Conservation (phyloP, 192 early-diverging fungal species). For the Pilobolus umbonatus region DNA sequence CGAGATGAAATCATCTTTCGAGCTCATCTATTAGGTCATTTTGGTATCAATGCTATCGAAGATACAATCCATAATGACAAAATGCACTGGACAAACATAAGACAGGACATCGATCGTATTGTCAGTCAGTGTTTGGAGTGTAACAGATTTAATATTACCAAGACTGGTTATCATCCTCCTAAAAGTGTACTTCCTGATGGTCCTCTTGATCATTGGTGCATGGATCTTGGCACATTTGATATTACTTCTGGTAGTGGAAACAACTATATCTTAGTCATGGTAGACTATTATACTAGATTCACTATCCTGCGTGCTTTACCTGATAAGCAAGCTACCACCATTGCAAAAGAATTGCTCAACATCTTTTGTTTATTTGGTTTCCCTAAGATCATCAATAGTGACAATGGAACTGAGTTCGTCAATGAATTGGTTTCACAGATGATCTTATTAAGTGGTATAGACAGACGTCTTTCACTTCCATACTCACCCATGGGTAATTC, state of each 20-base stretch:
- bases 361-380: constrained; percentile 26
- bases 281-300: constrained; percentile 33
- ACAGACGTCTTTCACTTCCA: no score
- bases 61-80: background rate
- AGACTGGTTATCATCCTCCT: background rate
- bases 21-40: background rate
- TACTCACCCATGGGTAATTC: no score
- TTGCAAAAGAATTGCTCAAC: constrained; percentile 1
- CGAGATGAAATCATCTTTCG: background rate
- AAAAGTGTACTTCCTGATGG: background rate
- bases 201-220: background rate
- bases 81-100: background rate
- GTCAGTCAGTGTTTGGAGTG: background rate
- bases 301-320: constrained; percentile 12
- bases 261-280: constrained; percentile 6
- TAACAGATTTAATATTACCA: background rate
- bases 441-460: no score
- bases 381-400: constrained; percentile 28
- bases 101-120: background rate
- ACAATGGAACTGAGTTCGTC: constrained; percentile 45
- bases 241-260: background rate
- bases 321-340: constrained; percentile 9
- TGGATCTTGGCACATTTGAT: background rate
- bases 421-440: no score
- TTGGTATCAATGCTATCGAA: background rate